These are phyloP conservation scores for Lachnellula subtilissima DNA, from an alignment of 2,329 filamentous ascomycete species.

Conservation along the genomic window DNA sequence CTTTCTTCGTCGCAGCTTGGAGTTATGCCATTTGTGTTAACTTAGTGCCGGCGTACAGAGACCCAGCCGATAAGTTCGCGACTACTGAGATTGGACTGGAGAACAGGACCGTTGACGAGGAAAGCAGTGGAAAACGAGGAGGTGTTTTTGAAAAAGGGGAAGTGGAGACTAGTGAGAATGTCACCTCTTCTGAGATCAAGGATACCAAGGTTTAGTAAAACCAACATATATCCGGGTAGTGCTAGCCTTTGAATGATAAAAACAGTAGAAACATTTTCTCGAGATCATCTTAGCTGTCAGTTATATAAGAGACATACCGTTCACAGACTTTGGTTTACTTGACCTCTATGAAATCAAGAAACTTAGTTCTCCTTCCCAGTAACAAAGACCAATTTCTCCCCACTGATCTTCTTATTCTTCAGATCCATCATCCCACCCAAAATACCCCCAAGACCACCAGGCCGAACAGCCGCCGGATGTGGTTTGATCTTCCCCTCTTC, in stretches of 20 bases:
- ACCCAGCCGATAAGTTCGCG: conserved; percentile 17
- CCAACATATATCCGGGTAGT: not conserved
- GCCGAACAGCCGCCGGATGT: conserved; percentile 23
- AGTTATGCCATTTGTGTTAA: conserved; percentile 41
- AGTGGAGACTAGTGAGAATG: not conserved
- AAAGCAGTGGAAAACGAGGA: conserved; percentile 6
- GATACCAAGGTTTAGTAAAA: not conserved
- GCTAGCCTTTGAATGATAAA: not conserved
- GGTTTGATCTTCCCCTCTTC: conserved; percentile 31
- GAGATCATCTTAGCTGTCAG: too few relatives aligned
- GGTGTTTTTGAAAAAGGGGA: conserved; percentile 11
- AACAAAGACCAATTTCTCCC: conserved; percentile 37
- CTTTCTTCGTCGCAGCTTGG: conserved; percentile 44
- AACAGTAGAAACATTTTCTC: not conserved
- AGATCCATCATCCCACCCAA: conserved; percentile 15
- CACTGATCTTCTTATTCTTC: conserved; percentile 30
- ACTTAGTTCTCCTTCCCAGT: conserved; percentile 1
- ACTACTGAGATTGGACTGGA: conserved; percentile 13
- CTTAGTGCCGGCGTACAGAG: conserved; percentile 24
- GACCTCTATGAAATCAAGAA: too few relatives aligned
- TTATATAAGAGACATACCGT: too few relatives aligned
- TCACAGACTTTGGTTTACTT: too few relatives aligned
- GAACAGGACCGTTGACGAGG: conserved; percentile 3
- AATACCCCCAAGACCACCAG: conserved; percentile 14
- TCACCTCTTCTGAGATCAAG: not conserved